A percentile compares a stretch with the other conserved stretches of the same genome.
These are phyloP conservation scores for Acrodontium crateriforme DNA, from an alignment of 2,329 filamentous ascomycete genomes.

Conservation along the genomic window DNA sequence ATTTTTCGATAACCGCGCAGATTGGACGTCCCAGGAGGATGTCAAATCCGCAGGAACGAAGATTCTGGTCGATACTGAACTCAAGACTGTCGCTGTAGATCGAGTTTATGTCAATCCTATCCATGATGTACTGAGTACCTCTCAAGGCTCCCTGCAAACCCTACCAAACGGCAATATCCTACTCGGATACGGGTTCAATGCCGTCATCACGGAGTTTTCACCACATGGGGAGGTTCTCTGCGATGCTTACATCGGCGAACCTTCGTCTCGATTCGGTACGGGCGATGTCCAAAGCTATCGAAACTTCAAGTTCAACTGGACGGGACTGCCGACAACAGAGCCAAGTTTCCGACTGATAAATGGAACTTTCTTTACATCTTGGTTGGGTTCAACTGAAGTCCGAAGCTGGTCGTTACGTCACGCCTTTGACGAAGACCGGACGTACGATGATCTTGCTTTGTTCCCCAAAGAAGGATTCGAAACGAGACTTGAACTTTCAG, in stretches of 20 bases:
- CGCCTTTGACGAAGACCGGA: constrained; percentile 1
- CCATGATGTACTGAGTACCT: constrained; percentile 28
- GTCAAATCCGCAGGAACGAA: constrained; percentile 9
- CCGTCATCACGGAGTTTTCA: constrained; percentile 27
- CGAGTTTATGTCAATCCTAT: constrained; percentile 12
- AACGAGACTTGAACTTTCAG: constrained; percentile 5
- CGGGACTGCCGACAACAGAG: constrained; percentile 18
- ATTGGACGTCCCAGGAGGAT: constrained; percentile 12
- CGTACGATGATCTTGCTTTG: constrained; percentile 8
- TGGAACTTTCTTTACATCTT: constrained; percentile 33
- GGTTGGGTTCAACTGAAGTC: constrained; percentile 33
- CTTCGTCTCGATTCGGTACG: constrained; percentile 30
- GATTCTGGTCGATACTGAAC: constrained; percentile 13
- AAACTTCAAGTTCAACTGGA: constrained; percentile 38
- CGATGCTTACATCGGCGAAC: constrained; percentile 36
- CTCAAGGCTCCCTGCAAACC: constrained; percentile 39
- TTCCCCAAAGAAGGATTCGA: constrained; percentile 13
- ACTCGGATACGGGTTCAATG: constrained; percentile 39
- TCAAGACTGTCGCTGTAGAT: constrained; percentile 17
- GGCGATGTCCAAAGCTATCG: constrained; percentile 35
- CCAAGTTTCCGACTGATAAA: constrained; percentile 10
- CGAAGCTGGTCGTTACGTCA: constrained; percentile 32
- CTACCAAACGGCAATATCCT: constrained; percentile 40
- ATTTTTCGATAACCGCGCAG: constrained; percentile 36
- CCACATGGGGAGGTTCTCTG: constrained; percentile 37